A percentile compares a stretch with the other conserved stretches of the same genome.
Evolutionary conservation across 768 basidiomycete species (phyloP).

Genomic region (Imleria badia): DNA sequence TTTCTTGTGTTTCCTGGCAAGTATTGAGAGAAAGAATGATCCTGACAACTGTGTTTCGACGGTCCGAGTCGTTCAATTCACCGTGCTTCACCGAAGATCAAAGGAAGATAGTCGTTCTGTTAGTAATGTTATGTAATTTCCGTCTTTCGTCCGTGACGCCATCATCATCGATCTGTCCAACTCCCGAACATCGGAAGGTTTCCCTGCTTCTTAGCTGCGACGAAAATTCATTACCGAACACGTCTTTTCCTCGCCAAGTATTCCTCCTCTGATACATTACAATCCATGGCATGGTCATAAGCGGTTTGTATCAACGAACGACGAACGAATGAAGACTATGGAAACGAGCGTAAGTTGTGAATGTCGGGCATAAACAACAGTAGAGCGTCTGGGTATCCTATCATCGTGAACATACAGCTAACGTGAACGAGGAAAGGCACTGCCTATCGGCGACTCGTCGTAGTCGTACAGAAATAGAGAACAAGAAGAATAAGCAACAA

Average conservation of each 20-base stretch:
- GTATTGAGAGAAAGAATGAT: no score
- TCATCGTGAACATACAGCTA: constrained; percentile 15
- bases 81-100: no score
- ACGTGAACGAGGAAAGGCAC: constrained; percentile 15
- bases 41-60: no score
- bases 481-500: neutral
- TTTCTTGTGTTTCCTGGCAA: no score
- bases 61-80: no score
- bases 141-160: constrained; percentile 2
- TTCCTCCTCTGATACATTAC: neutral
- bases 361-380: constrained; percentile 12
- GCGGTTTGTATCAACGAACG: constrained; percentile 17
- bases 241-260: neutral
- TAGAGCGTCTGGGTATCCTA: constrained; percentile 21
- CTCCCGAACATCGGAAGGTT: neutral
- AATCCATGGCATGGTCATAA: neutral
- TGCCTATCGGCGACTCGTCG: constrained; percentile 16
- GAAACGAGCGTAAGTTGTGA: constrained; percentile 22
- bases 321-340: constrained; percentile 7
- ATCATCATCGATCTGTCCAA: neutral
- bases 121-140: constrained; percentile 18
- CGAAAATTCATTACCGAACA: neutral
- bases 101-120: no score
- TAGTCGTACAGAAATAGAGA: constrained; percentile 15
- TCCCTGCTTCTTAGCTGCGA: neutral